Conservation (phyloP, 345 rosid species). For the Toxicodendron radicans region DNA sequence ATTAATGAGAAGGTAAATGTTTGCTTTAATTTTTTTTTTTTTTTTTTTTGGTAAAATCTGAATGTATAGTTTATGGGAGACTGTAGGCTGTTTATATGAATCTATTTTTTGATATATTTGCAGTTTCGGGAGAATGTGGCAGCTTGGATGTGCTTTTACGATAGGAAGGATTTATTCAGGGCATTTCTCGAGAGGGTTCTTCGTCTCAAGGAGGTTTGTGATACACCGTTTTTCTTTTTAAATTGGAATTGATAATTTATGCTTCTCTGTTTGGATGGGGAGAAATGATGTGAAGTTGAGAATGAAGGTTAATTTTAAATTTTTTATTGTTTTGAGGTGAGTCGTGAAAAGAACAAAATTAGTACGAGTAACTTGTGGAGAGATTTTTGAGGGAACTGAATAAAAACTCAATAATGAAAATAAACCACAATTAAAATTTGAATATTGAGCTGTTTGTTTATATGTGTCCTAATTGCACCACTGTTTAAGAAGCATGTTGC, state of each 20-base stretch:
- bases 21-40: neutral
- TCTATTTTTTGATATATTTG: conserved; percentile 23
- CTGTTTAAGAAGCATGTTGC: neutral
- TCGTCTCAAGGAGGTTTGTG: conserved; percentile 84
- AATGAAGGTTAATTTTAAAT: neutral
- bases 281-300: neutral
- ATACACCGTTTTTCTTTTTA: neutral
- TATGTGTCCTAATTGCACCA: neutral
- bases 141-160: conserved; percentile 96
- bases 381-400: neutral
- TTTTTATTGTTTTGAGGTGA: neutral
- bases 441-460: neutral
- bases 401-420: neutral
- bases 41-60: neutral
- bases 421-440: neutral
- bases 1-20: conserved; percentile 78
- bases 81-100: conserved; percentile 2
- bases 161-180: conserved; percentile 63
- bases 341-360: neutral
- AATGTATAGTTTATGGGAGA: neutral
- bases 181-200: conserved; percentile 82
- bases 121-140: conserved; percentile 98
- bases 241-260: neutral
- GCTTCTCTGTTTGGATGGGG: neutral
- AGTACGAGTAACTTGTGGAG: neutral